Evolutionary conservation across 371 early-diverging fungal species (phyloP), one percentile per base, ranked within the genome.

Genomic region (Choanephora cucurbitarum): DNA sequence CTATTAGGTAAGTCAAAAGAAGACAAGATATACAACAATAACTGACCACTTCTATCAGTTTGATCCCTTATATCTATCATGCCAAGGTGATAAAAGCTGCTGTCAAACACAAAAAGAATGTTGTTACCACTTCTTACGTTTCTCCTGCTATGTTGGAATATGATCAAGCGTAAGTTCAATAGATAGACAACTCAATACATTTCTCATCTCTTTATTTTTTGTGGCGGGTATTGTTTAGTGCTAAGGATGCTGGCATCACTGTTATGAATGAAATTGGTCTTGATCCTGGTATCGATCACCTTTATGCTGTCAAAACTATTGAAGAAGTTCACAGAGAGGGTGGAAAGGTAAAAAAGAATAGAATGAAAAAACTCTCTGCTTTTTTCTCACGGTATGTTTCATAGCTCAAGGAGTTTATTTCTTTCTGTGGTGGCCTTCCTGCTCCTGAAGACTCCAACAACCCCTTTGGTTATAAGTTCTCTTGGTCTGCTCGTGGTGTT

Each of bases 381-480:
- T 14, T 34, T 45, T 42, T 49, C 23, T 32, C 39, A 14, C 32
- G 40, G 17, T 18, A 39, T 60, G 18, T 55, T 15, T 28, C 44
- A 15, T 69, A 87, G 88, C 60, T 88, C 46, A 64, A 77, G 41
- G 91, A 92, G 9, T 99, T 98, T 77, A 81, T 91, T 51, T 95
- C 95, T 8, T 98, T 93, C 91, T 98, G 99, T 77, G 98, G 99
- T 61, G 99, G 99, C 44, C 84, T 99, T 52, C 99, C 99, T 14
- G 99, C 98, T 24, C 99, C 99, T 15, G 99, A 99, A 73, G 89
- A 85, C 53, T 92, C 93, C 51, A 89, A 93, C 84, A 98, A 97
- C 70, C 98, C 99, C 47, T 87, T 99, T 34, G 98, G 98, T 31
- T 99, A 99, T 88, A 99, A 99, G 78, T 99, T 99, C 81, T 91